A percentile compares a stretch with the other conserved stretches of the same genome.
phyloP scores from a whole-genome alignment of 345 rosid genomes.

The Moringa oleifera region DNA sequence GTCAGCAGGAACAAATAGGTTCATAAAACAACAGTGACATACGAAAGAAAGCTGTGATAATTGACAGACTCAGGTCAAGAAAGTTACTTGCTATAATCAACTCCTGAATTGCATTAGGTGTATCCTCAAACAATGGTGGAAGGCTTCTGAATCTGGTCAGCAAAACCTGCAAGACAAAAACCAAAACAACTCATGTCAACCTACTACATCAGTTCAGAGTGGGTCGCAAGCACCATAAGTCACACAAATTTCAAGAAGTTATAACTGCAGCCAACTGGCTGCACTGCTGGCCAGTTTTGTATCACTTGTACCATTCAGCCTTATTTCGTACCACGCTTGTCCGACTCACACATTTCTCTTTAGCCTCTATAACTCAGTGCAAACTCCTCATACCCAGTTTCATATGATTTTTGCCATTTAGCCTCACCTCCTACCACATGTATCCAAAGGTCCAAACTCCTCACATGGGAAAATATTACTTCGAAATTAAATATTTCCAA shows the following conservation, averaged over 20 bases:
- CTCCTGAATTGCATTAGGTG: slow-evolving; percentile 61
- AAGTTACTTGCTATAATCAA: slow-evolving; percentile 72
- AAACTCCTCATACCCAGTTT: too few species aligned
- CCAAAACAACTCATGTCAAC: neutral
- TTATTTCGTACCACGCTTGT: too few species aligned
- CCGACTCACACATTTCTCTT: too few species aligned
- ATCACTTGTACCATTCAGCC: too few species aligned
- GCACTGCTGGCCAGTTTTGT: too few species aligned
- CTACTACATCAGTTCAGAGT: neutral
- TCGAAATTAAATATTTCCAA: too few species aligned
- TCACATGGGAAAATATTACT: neutral
- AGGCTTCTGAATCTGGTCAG: slow-evolving; percentile 72
- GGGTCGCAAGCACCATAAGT: neutral
- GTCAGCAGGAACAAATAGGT: too few species aligned
- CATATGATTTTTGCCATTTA: too few species aligned
- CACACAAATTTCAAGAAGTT: neutral
- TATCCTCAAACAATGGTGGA: slow-evolving; percentile 79
- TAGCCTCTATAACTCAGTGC: too few species aligned
- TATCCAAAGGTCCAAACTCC: too few species aligned
- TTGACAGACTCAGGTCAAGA: neutral
- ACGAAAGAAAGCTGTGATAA: slow-evolving; percentile 5
- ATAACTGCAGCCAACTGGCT: neutral
- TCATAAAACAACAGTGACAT: too few species aligned
- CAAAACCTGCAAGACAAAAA: slow-evolving; percentile 52
- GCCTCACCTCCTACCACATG: too few species aligned